Evolutionary conservation across 2,329 filamentous ascomycete genomes (phyloP), one percentile per base, ranked within the genome.

Genomic region (Myotisia sp.): DNA sequence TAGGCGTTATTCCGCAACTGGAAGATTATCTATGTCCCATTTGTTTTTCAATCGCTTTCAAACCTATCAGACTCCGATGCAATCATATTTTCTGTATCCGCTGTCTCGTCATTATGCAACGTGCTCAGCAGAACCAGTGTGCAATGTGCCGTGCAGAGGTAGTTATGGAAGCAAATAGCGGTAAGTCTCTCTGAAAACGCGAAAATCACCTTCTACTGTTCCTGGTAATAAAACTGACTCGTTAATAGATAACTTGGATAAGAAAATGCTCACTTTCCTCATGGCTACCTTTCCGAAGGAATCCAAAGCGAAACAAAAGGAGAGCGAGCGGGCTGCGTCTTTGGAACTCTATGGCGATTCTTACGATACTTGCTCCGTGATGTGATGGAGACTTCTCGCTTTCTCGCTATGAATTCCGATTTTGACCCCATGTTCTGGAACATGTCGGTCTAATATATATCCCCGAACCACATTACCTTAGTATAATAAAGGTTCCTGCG

Each of bases 1-100:
- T 92, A 12, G 69, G 70, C 7, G 64, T 79, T 28, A 76, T 92
- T 5, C 84, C 84, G 1, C 81, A 85, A 47, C 57, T 90, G n/a
- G 76, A 84, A 48, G 84, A 92, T 56, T 87, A 85, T 56, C 65
- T 76, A 6, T 92, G 83, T 47, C 82, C 83, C 1, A 74, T 90
- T 39, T 90, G 84, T 58, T 76, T 78, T 46, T 71, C 70, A 27
- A 73, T 92, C 38, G 74, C 78, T n/a, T 90, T 79, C 65, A 73
- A 81, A 45, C 84, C 84, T 0, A 72, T 92, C n/a, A 71, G 76
- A 16, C 64, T 92, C 21, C 67, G 69, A 9, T 92, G 84, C 54
- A 61, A 68, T 18, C 82, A 90, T 44, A 61, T 86, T 9, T 86
- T 87, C 50, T 92, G 84, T 59, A 87, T 90, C 37, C 68, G 80